Base-by-base conservation (phyloP, 2,329 filamentous ascomycete genomes). In the Penicillium sp. region DNA sequence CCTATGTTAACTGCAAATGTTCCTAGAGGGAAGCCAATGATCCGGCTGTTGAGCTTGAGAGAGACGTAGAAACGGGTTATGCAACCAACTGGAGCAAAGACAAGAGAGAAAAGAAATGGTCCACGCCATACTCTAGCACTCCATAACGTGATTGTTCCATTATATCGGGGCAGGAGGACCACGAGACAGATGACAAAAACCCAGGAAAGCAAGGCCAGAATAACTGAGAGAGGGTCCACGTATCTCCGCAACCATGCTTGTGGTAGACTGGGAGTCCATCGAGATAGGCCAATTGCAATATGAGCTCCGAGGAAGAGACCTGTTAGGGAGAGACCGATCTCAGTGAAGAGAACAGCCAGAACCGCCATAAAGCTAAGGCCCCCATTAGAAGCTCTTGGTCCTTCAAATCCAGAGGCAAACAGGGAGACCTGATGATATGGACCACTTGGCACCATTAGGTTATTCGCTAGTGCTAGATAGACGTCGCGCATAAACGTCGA, bases 341-440 rank as follows among this genome's bases (percentile, higher is more conserved):
- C 94, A 7, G 85, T 81, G 59, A 94, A 82, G 21, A 90, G 77
- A 45, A 96, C 87, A 21, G 88, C 90, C 2, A 92, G 71, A 38
- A 93, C 75, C 0, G 93, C 91, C 81, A 93, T 86, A 78, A 96
- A 88, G 0, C 89, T 91, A 76, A 93, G 90, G 0, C 91, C 92
- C 6, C 86, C 87, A 69, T 88, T 88, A 2, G 91, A 83, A 2
- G 79, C 72, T 1, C 80, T 76, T 6, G 74, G 69, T 0, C 78
- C 74, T 1, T 75, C 72, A 0, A 77, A 74, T 0, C 71, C 66
- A 8, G 70, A 56, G 3, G 67, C 58, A 1, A 75, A 58, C 15
- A 69, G 63, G 15, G 69, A 73, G 2, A 77, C 71, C 73, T 82
- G 75, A 64, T 75, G 71, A 71, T 71, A 21, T 79, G 76, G 1